phyloP scores from a whole-genome alignment of 2,329 filamentous ascomycete genomes.

The Graphilbum ipis-grandicollis region DNA sequence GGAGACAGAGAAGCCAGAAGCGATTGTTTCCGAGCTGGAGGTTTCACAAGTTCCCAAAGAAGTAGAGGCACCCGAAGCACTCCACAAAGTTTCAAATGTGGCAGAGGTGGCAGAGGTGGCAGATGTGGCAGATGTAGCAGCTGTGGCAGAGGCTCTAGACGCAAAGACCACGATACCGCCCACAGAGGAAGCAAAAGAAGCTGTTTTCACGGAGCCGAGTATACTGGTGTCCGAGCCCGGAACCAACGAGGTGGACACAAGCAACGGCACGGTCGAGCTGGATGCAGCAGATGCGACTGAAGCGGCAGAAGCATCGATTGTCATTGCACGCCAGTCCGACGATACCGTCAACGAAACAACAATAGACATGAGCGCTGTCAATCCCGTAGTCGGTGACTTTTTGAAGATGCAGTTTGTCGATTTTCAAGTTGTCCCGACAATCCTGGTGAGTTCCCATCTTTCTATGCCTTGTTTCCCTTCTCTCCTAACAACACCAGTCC shows the following conservation, averaged over 20 bases:
- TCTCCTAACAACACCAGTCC: slow-evolving; percentile 34
- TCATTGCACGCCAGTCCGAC: slow-evolving; percentile 11
- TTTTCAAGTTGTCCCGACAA: slow-evolving; percentile 84
- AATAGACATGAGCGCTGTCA: slow-evolving; percentile 9
- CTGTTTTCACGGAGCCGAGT: not conserved
- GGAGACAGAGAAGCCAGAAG: no score
- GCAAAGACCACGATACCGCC: no score
- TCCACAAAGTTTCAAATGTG: no score
- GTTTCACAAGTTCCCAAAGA: no score
- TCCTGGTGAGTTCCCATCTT: slow-evolving; percentile 49
- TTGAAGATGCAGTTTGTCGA: slow-evolving; percentile 95
- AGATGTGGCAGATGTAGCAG: no score
- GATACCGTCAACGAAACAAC: not conserved
- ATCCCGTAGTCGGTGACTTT: slow-evolving; percentile 80
- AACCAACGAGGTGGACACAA: not conserved
- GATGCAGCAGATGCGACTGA: slow-evolving; percentile 14
- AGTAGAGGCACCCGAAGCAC: no score
- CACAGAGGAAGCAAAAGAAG: not conserved
- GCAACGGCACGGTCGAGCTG: not conserved
- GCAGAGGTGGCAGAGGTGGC: not conserved
- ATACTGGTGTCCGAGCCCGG: not conserved
- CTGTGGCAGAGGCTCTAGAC: no score
- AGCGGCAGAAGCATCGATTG: slow-evolving; percentile 13
- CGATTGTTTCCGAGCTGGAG: no score
- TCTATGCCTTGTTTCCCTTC: no score